Conservation (phyloP, 1,284 basidiomycete species). For the Mycena sp. region DNA sequence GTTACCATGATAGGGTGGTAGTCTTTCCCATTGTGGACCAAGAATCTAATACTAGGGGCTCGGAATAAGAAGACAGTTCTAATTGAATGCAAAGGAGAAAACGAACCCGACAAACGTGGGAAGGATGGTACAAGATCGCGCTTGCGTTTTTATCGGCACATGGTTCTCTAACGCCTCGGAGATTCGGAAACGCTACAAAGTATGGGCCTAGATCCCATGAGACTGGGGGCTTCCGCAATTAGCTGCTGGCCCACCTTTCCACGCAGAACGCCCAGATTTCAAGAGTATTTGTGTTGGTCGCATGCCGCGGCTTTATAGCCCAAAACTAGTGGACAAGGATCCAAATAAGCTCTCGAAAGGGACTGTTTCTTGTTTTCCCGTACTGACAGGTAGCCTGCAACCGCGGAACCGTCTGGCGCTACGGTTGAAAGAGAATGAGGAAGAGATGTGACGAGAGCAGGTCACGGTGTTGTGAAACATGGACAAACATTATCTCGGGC, state of each 20-base stretch:
- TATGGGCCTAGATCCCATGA: constrained; percentile 76
- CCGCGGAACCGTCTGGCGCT: too few species aligned
- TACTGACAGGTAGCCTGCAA: too few species aligned
- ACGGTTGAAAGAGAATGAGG: too few species aligned
- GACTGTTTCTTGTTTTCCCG: too few species aligned
- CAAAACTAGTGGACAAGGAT: too few species aligned
- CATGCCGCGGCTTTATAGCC: too few species aligned
- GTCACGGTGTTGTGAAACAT: too few species aligned
- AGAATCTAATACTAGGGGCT: constrained; percentile 66
- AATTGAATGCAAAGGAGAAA: constrained; percentile 4
- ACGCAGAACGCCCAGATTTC: constrained; percentile 58
- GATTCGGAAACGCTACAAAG: constrained; percentile 94
- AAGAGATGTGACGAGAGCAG: too few species aligned
- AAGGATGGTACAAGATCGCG: constrained; percentile 91
- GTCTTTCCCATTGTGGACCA: constrained; percentile 95
- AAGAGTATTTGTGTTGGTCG: constrained; percentile 50
- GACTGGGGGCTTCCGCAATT: not conserved
- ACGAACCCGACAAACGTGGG: constrained; percentile 93
- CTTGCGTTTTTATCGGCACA: constrained; percentile 89
- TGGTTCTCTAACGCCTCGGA: constrained; percentile 87
- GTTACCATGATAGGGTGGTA: constrained; percentile 89
- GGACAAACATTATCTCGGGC: too few species aligned
- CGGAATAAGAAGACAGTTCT: not conserved
- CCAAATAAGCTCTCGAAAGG: too few species aligned
- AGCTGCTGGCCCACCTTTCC: constrained; percentile 52